These are phyloP conservation scores for Neofusicoccum sp. DNA, from an alignment of 2,329 filamentous ascomycete genomes.

Conservation along the genomic window DNA sequence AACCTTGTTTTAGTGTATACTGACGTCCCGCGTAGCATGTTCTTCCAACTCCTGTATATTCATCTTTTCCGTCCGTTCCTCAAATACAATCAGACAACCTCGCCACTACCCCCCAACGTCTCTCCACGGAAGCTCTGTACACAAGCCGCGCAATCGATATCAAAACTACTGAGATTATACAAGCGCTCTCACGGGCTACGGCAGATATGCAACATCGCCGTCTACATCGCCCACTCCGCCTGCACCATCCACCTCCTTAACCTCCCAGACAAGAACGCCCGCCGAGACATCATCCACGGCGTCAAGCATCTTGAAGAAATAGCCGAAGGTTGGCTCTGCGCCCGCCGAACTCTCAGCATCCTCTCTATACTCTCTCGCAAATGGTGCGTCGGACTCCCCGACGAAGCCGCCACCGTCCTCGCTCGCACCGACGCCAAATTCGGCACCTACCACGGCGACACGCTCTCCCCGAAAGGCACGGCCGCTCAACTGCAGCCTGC, in stretches of 20 bases:
- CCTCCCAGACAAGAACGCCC: conserved; percentile 85
- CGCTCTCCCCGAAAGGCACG: not conserved
- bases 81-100: conserved; percentile 78
- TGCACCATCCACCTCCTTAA: conserved; percentile 95
- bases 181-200: conserved; percentile 87
- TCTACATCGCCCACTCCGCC: conserved; percentile 92
- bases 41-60: conserved; percentile 92
- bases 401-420: conserved; percentile 76
- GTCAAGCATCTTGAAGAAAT: conserved; percentile 93
- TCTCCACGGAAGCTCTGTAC: conserved; percentile 90
- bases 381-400: conserved; percentile 83
- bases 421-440: conserved; percentile 76
- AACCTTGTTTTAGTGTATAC: not conserved
- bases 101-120: conserved; percentile 80
- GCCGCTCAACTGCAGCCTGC: conserved; percentile 19
- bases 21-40: conserved; percentile 67
- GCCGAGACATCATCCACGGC: conserved; percentile 84
- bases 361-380: conserved; percentile 81
- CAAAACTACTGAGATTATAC: conserved; percentile 90
- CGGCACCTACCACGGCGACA: conserved; percentile 55
- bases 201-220: conserved; percentile 93
- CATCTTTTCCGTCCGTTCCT: conserved; percentile 94
- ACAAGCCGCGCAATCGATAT: conserved; percentile 83
- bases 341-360: conserved; percentile 79
- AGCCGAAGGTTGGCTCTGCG: conserved; percentile 90